These are phyloP conservation scores for Nemania diffusa DNA, from an alignment of 2,329 filamentous ascomycete species.

Conservation along the genomic window DNA sequence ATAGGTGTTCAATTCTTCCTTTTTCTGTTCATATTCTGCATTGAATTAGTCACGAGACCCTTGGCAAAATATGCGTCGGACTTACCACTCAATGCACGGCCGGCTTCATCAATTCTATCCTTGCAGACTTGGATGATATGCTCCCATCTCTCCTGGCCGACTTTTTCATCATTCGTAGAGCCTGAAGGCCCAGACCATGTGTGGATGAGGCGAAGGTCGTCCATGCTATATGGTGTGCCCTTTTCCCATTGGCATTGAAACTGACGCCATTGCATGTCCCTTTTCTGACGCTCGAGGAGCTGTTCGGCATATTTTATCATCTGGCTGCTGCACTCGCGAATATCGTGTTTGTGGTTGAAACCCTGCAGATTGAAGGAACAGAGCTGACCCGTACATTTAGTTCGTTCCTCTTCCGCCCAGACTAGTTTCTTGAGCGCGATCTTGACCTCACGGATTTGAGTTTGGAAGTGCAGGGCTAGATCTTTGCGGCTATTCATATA, in stretches of 20 bases:
- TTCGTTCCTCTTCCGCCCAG: conserved; percentile 32
- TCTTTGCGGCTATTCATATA: conserved; percentile 59
- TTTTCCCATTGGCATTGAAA: conserved; percentile 38
- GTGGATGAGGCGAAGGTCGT: conserved; percentile 50
- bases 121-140: conserved; percentile 50
- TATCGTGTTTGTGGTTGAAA: conserved; percentile 39
- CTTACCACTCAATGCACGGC: conserved; percentile 52
- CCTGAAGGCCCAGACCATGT: conserved; percentile 54
- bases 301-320: conserved; percentile 40
- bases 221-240: conserved; percentile 41
- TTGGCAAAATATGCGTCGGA: background rate
- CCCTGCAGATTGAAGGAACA: conserved; percentile 40
- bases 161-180: conserved; percentile 50
- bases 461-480: conserved; percentile 59
- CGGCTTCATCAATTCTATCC: conserved; percentile 50
- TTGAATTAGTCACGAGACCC: conserved; percentile 28
- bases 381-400: conserved; percentile 40
- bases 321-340: conserved; percentile 42
- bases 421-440: conserved; percentile 41
- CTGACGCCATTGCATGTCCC: conserved; percentile 45
- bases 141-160: conserved; percentile 47
- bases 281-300: conserved; percentile 42
- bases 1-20: conserved; percentile 34
- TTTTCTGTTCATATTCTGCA: conserved; percentile 39
- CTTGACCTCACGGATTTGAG: conserved; percentile 44